phyloP scores from a whole-genome alignment of 768 basidiomycete species.

The Tubosaeta brunneosetosa region DNA sequence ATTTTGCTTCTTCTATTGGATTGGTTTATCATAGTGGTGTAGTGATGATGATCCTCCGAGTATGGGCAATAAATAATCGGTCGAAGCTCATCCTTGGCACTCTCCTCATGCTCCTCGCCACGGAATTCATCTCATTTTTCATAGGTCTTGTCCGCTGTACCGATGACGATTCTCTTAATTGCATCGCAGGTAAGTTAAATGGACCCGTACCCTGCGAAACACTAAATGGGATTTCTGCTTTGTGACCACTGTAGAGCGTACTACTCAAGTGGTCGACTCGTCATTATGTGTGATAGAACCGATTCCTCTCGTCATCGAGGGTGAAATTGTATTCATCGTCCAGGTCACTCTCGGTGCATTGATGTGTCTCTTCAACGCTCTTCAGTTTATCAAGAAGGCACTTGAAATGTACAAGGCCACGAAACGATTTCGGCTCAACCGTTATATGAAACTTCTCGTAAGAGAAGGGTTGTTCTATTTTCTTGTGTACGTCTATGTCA shows the following conservation, averaged over 20 bases:
- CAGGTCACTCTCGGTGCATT: neutral
- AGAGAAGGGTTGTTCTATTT: neutral
- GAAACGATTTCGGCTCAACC: neutral
- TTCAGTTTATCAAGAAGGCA: neutral
- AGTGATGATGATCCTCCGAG: neutral
- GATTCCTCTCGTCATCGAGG: no score
- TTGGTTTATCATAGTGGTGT: neutral
- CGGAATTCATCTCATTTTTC: neutral
- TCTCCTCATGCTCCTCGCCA: neutral
- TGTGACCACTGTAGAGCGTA: no score
- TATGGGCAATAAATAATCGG: neutral
- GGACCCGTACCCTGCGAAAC: no score
- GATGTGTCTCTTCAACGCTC: neutral
- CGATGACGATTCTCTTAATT: neutral
- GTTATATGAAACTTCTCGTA: neutral
- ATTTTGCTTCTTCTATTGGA: neutral
- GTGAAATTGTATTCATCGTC: no score
- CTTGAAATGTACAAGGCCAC: neutral
- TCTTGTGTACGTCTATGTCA: neutral
- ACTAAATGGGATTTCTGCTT: no score
- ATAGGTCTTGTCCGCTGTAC: accelerated
- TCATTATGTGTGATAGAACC: neutral
- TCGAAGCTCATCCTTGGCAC: neutral
- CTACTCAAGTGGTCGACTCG: neutral
- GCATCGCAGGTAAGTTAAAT: neutral